These are phyloP conservation scores for Fusarium hostae DNA, from an alignment of 2,329 filamentous ascomycete genomes.

Conservation along the genomic window DNA sequence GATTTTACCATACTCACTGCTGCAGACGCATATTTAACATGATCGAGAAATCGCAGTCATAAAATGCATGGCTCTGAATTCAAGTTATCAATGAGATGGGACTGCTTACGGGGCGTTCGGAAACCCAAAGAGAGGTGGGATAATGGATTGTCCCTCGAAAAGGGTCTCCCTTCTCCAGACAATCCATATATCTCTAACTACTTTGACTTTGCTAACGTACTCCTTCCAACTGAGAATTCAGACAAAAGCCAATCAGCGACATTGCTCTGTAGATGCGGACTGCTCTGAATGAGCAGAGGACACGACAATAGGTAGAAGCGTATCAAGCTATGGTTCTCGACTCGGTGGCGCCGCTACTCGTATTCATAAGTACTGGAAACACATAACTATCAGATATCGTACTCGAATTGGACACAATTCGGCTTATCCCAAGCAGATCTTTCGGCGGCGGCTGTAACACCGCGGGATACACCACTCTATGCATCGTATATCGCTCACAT, in stretches of 20 bases:
- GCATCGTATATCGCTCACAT: not conserved
- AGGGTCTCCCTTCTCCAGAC: not conserved
- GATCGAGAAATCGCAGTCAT: too few species aligned
- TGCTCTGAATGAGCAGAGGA: not conserved
- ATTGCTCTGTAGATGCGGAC: not conserved
- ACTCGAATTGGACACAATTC: not conserved
- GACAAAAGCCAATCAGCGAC: rapidly evolving
- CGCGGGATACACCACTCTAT: not conserved
- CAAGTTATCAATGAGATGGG: too few species aligned
- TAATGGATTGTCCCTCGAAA: not conserved
- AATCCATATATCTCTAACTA: not conserved
- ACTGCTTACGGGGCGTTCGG: too few species aligned
- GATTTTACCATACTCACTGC: too few species aligned
- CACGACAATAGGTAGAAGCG: not conserved
- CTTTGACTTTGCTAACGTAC: not conserved
- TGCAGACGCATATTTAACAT: too few species aligned
- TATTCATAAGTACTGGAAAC: not conserved
- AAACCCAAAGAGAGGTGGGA: too few species aligned
- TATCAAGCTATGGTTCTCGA: not conserved
- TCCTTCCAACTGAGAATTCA: not conserved
- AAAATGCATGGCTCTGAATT: too few species aligned
- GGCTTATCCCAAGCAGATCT: too few species aligned
- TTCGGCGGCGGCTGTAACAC: rapidly evolving
- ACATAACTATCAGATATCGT: not conserved
- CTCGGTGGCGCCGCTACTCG: not conserved